Percentiles rank a stretch among this genome's conserved stretches.
These are phyloP conservation scores for Laburnicola sp. DNA, from an alignment of 2,329 filamentous ascomycete genomes.

Conservation along the genomic window DNA sequence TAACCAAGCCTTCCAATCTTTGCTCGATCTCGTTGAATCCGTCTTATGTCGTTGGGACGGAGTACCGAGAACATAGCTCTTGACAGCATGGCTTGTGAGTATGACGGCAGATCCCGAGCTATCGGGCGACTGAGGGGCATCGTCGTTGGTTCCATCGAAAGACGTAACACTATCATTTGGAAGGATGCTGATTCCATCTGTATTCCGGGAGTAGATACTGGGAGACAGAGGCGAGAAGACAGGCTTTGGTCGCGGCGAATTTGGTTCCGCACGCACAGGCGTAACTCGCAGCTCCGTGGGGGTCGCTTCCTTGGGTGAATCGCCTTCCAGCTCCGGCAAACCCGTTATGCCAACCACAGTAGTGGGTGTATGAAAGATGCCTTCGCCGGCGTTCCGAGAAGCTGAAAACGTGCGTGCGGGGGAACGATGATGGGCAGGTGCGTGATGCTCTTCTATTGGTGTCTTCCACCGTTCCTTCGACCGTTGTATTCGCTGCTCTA, in stretches of 20 bases:
- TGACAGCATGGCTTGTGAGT: constrained; percentile 49
- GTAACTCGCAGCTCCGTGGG: background rate
- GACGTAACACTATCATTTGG: constrained; percentile 42
- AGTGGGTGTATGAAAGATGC: constrained; percentile 1
- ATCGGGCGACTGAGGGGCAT: constrained; percentile 14
- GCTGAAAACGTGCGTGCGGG: constrained; percentile 25
- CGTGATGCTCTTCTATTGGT: constrained; percentile 41
- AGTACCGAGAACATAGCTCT: constrained; percentile 47
- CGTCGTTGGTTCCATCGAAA: constrained; percentile 18
- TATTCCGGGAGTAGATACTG: constrained; percentile 52
- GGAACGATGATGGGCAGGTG: constrained; percentile 35
- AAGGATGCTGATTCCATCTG: constrained; percentile 44
- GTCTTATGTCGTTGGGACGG: constrained; percentile 27
- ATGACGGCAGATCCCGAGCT: constrained; percentile 46
- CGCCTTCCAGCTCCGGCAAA: constrained; percentile 5
- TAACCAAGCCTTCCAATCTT: constrained; percentile 54
- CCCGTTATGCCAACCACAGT: background rate
- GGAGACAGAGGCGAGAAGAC: constrained; percentile 47
- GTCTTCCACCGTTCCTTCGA: constrained; percentile 49
- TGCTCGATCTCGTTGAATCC: constrained; percentile 39
- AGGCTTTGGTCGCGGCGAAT: constrained; percentile 12
- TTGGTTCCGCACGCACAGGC: background rate
- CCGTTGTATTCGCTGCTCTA: constrained; percentile 44
- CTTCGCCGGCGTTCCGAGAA: background rate
- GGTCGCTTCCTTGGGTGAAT: background rate